Evolutionary conservation across 164 flowering plant genomes (phyloP).

Genomic region (Brasenia schreberi): DNA sequence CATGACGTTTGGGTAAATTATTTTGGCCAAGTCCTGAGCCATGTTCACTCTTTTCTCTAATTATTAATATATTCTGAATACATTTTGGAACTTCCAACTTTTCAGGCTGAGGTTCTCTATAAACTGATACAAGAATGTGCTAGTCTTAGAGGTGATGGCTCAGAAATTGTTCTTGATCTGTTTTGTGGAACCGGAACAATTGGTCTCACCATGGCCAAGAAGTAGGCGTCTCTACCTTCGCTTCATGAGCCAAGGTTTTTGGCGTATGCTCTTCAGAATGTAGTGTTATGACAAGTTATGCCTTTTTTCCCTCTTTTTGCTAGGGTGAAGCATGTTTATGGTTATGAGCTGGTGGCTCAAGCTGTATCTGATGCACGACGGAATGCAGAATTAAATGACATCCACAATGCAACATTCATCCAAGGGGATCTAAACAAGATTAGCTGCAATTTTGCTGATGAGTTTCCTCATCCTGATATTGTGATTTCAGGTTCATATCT

Average conservation of each 20-base stretch:
- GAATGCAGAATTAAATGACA: conserved; percentile 72
- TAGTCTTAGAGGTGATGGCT: conserved; percentile 81
- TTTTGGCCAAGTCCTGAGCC: neutral
- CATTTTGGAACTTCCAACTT: neutral
- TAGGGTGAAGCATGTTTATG: conserved; percentile 86
- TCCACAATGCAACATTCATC: conserved; percentile 77
- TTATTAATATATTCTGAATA: too few species aligned
- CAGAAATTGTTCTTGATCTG: conserved; percentile 86
- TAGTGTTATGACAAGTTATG: neutral
- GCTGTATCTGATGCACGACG: conserved; percentile 75
- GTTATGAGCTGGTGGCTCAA: conserved; percentile 87
- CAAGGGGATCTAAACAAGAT: conserved; percentile 97
- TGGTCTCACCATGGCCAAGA: conserved; percentile 87
- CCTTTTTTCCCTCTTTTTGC: conserved; percentile 4
- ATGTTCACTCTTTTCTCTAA: neutral
- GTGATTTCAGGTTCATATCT: conserved; percentile 61
- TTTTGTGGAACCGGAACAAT: conserved; percentile 99
- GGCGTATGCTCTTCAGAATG: neutral
- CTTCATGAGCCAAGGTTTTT: neutral
- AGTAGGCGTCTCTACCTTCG: conserved; percentile 19
- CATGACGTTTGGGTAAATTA: too few species aligned
- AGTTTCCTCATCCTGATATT: conserved; percentile 80
- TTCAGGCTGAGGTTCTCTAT: conserved; percentile 91
- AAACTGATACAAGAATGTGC: conserved; percentile 81
- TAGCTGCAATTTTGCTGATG: conserved; percentile 53